Evolutionary conservation across 495 filamentous ascomycete species (phyloP).

Genomic region (Jackrogersella multiformis): DNA sequence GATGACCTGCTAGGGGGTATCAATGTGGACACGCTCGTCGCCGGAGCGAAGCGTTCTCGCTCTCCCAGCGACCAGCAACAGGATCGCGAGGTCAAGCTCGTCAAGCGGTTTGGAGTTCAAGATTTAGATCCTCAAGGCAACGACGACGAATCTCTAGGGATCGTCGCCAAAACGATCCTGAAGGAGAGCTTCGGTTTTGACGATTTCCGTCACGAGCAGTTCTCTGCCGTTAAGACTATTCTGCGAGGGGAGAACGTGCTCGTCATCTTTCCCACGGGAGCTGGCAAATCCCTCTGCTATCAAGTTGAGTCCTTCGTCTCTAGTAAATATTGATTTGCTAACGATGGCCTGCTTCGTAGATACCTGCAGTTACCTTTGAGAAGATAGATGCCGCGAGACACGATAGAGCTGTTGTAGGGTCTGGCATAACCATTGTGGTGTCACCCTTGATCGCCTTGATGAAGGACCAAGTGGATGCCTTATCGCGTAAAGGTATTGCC

Average conservation of each 20-base stretch:
- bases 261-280: conserved; percentile 68
- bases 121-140: background rate
- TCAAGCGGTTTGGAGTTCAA: background rate
- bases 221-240: conserved; percentile 59
- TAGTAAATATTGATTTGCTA: background rate
- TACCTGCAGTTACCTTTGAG: conserved; percentile 64
- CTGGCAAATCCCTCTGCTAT: conserved; percentile 67
- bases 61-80: conserved; percentile 12
- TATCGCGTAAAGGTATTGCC: conserved; percentile 56
- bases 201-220: conserved; percentile 63
- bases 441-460: conserved; percentile 67
- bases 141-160: conserved; percentile 2
- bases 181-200: conserved; percentile 57
- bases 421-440: conserved; percentile 63
- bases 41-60: conserved; percentile 17
- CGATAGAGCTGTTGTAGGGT: conserved; percentile 25
- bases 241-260: conserved; percentile 60
- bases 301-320: conserved; percentile 43
- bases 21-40: conserved; percentile 1
- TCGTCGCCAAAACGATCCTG: conserved; percentile 36
- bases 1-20: conserved; percentile 21
- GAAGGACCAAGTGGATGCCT: conserved; percentile 67
- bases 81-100: background rate
- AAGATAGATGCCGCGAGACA: conserved; percentile 51
- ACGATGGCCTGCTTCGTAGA: conserved; percentile 44